A percentile compares a stretch with the other conserved stretches of the same genome.
These are phyloP conservation scores for Penicillium soppii DNA, from an alignment of 495 filamentous ascomycete genomes.

Conservation along the genomic window DNA sequence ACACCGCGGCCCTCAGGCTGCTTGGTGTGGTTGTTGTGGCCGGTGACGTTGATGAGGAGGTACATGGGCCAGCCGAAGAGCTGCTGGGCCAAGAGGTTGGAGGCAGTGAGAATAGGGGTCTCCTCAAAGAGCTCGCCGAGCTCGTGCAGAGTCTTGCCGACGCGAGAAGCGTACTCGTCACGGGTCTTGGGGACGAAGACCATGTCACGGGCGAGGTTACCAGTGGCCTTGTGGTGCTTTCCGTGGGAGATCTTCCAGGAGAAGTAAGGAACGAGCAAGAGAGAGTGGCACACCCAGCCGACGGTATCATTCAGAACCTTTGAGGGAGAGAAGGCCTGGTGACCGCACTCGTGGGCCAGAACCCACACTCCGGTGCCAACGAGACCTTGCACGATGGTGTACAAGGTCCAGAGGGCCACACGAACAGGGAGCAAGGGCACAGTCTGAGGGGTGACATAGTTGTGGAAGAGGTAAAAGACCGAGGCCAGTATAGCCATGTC, in stretches of 20 bases:
- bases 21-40: slow-evolving; percentile 87
- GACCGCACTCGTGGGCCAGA: slow-evolving; percentile 71
- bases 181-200: slow-evolving; percentile 91
- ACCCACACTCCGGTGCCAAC: slow-evolving; percentile 70
- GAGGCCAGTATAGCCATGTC: slow-evolving; percentile 55
- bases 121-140: slow-evolving; percentile 88
- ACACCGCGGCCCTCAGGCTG: slow-evolving; percentile 83
- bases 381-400: slow-evolving; percentile 65
- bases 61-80: slow-evolving; percentile 89
- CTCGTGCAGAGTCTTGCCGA: slow-evolving; percentile 73
- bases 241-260: slow-evolving; percentile 92
- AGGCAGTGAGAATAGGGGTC: slow-evolving; percentile 79
- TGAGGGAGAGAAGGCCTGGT: slow-evolving; percentile 80
- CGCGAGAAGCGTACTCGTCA: slow-evolving; percentile 65
- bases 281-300: slow-evolving; percentile 80
- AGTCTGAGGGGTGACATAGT: slow-evolving; percentile 63
- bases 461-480: slow-evolving; percentile 64
- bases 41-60: slow-evolving; percentile 79
- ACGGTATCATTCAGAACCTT: slow-evolving; percentile 81
- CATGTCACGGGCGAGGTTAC: slow-evolving; percentile 95
- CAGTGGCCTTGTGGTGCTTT: slow-evolving; percentile 96
- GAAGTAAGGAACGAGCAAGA: slow-evolving; percentile 83
- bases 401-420: slow-evolving; percentile 55
- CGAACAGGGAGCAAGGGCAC: slow-evolving; percentile 52
- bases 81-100: slow-evolving; percentile 77